These are phyloP conservation scores for Penicillium silybi DNA, from an alignment of 495 filamentous ascomycete genomes.

Conservation along the genomic window DNA sequence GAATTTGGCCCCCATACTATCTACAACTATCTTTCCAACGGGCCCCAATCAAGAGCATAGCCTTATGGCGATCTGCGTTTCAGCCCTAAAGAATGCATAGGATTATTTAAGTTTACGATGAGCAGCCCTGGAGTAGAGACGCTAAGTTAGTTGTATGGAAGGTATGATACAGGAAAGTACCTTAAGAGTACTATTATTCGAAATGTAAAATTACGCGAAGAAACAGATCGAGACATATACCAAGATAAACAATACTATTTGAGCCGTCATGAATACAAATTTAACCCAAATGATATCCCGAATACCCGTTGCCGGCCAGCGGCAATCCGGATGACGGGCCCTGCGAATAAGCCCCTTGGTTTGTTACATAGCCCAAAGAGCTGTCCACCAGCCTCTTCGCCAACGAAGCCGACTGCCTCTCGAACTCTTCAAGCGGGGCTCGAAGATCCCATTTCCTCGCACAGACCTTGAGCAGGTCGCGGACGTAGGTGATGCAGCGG, in stretches of 20 bases:
- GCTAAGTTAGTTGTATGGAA: too few relatives aligned
- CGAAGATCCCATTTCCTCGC: constrained; percentile 34
- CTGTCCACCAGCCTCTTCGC: constrained; percentile 10
- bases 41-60: too few relatives aligned
- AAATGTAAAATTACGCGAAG: background rate
- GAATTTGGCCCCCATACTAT: too few relatives aligned
- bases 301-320: constrained; percentile 25
- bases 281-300: constrained; percentile 17
- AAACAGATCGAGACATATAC: background rate
- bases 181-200: background rate
- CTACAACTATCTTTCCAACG: too few relatives aligned
- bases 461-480: constrained; percentile 31
- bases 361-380: constrained; percentile 11
- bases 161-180: too few relatives aligned
- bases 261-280: background rate
- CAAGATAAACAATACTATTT: background rate
- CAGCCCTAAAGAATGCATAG: too few relatives aligned
- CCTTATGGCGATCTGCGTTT: too few relatives aligned
- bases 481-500: constrained; percentile 31
- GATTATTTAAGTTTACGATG: too few relatives aligned
- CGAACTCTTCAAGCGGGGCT: constrained; percentile 29
- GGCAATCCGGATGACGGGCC: constrained; percentile 8
- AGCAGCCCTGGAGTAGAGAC: too few relatives aligned
- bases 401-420: constrained; percentile 22
- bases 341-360: constrained; percentile 7